Percentiles rank a stretch among this genome's conserved stretches.
phyloP scores from a whole-genome alignment of 441 rosid species.

The Raphanus hybrid region DNA sequence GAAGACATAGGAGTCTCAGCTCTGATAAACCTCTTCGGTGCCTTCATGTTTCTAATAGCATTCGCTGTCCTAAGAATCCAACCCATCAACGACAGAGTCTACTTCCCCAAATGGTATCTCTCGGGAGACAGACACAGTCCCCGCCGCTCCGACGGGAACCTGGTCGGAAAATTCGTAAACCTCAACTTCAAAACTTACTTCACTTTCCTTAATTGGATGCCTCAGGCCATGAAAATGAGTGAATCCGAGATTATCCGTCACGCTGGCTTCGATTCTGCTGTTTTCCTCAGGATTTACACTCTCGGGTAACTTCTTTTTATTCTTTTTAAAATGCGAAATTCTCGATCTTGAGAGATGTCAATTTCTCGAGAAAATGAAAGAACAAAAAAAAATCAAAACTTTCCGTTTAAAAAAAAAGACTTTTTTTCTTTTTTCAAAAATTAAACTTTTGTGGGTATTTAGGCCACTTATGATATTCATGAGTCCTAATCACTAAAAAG shows the following conservation, averaged over 20 bases:
- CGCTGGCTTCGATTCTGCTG: slow-evolving; percentile 97
- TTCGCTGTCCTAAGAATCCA: slow-evolving; percentile 90
- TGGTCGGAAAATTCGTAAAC: slow-evolving; percentile 82
- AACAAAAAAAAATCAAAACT: slow-evolving; percentile 2
- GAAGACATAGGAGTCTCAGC: slow-evolving; percentile 93
- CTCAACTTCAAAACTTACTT: slow-evolving; percentile 75
- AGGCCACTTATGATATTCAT: not conserved
- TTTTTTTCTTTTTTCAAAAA: not conserved
- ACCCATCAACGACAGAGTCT: slow-evolving; percentile 92
- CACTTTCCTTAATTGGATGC: slow-evolving; percentile 98
- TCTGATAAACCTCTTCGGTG: slow-evolving; percentile 72
- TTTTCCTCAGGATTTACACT: slow-evolving; percentile 84
- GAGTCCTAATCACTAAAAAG: not conserved
- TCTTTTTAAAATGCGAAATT: not conserved
- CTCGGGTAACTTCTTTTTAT: slow-evolving; percentile 80
- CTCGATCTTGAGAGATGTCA: slow-evolving; percentile 15
- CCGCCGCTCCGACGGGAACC: slow-evolving; percentile 54
- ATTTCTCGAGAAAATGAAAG: slow-evolving; percentile 36
- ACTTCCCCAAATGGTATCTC: slow-evolving; percentile 91
- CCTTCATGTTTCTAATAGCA: slow-evolving; percentile 82
- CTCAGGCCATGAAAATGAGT: slow-evolving; percentile 89
- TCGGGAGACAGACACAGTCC: slow-evolving; percentile 74
- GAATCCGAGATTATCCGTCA: slow-evolving; percentile 80
- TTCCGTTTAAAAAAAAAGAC: not conserved
- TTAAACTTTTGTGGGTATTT: not conserved